Evolutionary conservation across 2,329 filamentous ascomycete genomes (phyloP), one percentile per base, ranked within the genome.

Genomic region (Trichoderma koningii): DNA sequence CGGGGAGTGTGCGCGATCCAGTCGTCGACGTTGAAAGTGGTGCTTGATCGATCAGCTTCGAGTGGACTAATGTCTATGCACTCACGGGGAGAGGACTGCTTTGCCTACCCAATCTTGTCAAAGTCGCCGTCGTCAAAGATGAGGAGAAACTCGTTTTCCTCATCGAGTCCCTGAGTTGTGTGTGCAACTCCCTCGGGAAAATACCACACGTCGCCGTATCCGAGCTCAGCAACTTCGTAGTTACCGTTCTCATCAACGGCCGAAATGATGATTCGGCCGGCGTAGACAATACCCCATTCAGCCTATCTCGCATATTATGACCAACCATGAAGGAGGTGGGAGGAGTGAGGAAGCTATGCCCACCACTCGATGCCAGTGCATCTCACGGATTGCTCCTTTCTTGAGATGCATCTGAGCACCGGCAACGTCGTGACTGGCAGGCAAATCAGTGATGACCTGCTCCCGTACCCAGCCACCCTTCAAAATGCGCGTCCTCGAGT

Each of bases 1-100:
- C 83, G 84, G 0, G 88, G 88, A 0, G 87, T 90, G 71, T 89
- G 87, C 0, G 83, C 77, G 42, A 91, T 80, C 88, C 88, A 90
- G 76, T 91, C 88, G 68, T 88, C 87, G 26, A 90, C 80, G 76
- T 87, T 89, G 79, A 90, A 91, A 0, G 88, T 90, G 0, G 86
- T 89, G n/a, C 85, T 85, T 26, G 5, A 17, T 26, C 69, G 23
- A 69, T 50, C 42, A 42, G 50, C 1, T 3, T 12, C 21, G 2
- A 17, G n/a, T 15, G 15, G 1, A 5, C 6, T 7, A 17, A 2
- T 34, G 17, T 12, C 17, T 9, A 10, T 15, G 7, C 15, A 9
- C 7, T 14, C 34, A 14, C 3, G 3, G 7, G 7, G 14, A 3
- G 17, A 30, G 10, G 17, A n/a, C 2, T 12, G 7, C 12, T 14